Base-by-base conservation (phyloP, 1,284 basidiomycete genomes). In the Cryptococcus wingfieldii region DNA sequence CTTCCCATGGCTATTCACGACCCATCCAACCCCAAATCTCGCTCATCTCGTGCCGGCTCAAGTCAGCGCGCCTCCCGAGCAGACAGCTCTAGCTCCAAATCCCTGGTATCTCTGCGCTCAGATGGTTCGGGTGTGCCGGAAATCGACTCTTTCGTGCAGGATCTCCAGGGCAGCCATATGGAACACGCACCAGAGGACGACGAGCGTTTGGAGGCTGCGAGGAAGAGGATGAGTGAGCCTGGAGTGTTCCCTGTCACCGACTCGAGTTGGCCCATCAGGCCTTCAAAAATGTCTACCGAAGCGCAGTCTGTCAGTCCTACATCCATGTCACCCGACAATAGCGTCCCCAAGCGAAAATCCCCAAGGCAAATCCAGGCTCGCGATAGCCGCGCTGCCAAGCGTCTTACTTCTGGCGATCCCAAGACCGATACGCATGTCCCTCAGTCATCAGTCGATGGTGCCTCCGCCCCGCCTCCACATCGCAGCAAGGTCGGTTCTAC, bases 111-210 rank as follows among this genome's bases (percentile, higher is more conserved):
- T 12, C 23, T 53, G 12, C 48, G 25, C n/a, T 61, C 60, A 3
- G 27, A 54, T 25, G 51, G 53, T 9, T 70, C 69, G 2, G 52
- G 64, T 6, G 31, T 39, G 14, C 47, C 47, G 14, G 82, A 86
- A 64, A 83, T 89, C 47, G 83, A 88, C 25, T 81, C 79, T 49
- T 78, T 89, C n/a, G 85, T 88, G 5, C 81, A 86, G 56, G 86
- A 85, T 1, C 75, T 89, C 41, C 63, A 65, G 13, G 61, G 71
- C 13, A 74, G 72, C 4, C 71, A 77, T 38, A 72, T 74, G 69
- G 13, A 55, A 6, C 14, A 28, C 13, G 46, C 54, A 13, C n/a
- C 71, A 77, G 70, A 59, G 72, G 81, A 67, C 70, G 83, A 71
- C 51, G 48, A 74, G 56, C 63, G 65, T 52, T 34, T 62, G 38